These are phyloP conservation scores for Petunia hybrid DNA, from an alignment of 305 asterid species.

Conservation along the genomic window DNA sequence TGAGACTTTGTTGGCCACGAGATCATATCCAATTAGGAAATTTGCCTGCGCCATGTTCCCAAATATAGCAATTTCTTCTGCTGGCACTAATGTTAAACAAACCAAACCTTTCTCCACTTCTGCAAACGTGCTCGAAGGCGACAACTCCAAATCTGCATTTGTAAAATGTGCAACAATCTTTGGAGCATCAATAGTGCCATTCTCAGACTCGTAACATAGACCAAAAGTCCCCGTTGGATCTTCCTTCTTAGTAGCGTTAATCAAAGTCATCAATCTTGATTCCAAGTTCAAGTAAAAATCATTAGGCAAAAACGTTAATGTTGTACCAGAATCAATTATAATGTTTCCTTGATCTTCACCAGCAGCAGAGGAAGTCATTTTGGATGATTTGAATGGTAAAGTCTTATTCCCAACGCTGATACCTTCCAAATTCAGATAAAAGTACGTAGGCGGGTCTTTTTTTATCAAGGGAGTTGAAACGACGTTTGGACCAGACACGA, in stretches of 20 bases:
- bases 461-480: not conserved
- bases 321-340: not conserved
- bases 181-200: not conserved
- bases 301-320: not conserved
- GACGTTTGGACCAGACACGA: not conserved
- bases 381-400: not conserved
- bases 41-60: constrained; percentile 28
- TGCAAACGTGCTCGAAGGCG: not conserved
- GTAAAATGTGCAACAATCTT: constrained; percentile 25
- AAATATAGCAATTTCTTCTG: not conserved
- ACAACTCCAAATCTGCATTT: constrained; percentile 23
- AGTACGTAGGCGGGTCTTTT: not conserved
- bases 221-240: not conserved
- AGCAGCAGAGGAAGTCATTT: not conserved
- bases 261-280: not conserved
- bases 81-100: constrained; percentile 49
- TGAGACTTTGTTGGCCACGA: constrained; percentile 7
- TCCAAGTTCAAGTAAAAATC: not conserved
- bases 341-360: not conserved
- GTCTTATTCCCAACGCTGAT: not conserved
- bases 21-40: constrained; percentile 34
- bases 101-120: constrained; percentile 34
- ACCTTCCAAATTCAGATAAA: not conserved
- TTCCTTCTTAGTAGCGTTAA: not conserved
- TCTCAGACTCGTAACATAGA: constrained; percentile 38